Base-by-base conservation (phyloP, 1,284 basidiomycete species). In the Prillingera fragicola region DNA sequence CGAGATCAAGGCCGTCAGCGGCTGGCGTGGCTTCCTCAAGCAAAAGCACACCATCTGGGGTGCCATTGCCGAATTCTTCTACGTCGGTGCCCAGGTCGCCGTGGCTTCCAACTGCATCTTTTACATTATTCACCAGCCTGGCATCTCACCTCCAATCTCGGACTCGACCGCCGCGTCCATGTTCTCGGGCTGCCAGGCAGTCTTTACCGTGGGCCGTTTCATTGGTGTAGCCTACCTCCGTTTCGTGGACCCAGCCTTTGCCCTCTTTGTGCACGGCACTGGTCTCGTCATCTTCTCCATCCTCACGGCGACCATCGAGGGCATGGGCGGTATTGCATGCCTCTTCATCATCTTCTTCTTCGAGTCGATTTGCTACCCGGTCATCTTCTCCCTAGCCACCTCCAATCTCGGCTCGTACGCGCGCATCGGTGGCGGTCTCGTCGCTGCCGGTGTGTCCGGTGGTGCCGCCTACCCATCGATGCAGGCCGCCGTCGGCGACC, bases 51-150 rank as follows among this genome's bases (percentile, higher is more conserved):
- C 49, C 5, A 38, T 56, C 14, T 60, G 53, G 28, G 61, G 61
- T 10, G 28, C 40, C 12, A 17, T 50, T 24, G 45, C 50, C 17
- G 48, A 53, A 43, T 52, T 52, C 43, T 18, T 50, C 19, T 85
- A 86, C 63, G 78, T 80, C 26, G 84, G 83, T 21, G 80, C 82
- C 3, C 83, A 87, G 69, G 60, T 63, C 21, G 58, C 55, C 9
- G 63, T 65, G n/a, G 62, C 63, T 4, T 54, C 53, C 6, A 50
- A 52, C 22, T 42, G 53, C 21, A 54, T 65, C 35, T 65, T 62
- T 45, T 65, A 63, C 52, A 42, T 52, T 26, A 44, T 54, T 17
- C 36, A 41, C 21, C 41, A 56, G 23, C 56, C 57, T 3, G 61
- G 57, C 25, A 46, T 59, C 41, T 27, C 17, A 8, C 48, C 52